These are phyloP conservation scores for Malus hybrid DNA, from an alignment of 331 rosid genomes.

Conservation along the genomic window DNA sequence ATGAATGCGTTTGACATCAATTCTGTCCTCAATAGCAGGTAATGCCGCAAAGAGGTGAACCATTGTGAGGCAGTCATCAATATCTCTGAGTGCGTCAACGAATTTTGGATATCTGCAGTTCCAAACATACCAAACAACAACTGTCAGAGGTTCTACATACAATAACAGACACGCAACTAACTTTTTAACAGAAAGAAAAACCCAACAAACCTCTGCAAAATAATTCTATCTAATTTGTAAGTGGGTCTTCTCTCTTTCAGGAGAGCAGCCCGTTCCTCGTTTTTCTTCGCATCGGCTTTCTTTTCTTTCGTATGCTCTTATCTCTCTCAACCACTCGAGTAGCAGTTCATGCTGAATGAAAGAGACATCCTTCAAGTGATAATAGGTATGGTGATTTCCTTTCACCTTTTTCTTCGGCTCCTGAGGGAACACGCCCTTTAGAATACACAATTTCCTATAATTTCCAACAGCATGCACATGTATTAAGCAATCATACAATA, in stretches of 20 bases:
- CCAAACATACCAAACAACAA: slow-evolving; percentile 8
- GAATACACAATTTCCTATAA: slow-evolving; percentile 75
- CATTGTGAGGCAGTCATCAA: slow-evolving; percentile 85
- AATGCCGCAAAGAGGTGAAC: slow-evolving; percentile 88
- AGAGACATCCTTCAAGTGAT: slow-evolving; percentile 79
- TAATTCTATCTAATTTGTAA: slow-evolving; percentile 9
- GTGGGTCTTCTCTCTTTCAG: too few relatives aligned
- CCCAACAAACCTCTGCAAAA: slow-evolving; percentile 60
- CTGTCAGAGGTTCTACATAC: background rate
- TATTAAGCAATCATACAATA: background rate
- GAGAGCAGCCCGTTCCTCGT: too few relatives aligned
- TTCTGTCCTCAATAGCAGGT: slow-evolving; percentile 59
- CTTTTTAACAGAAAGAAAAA: background rate
- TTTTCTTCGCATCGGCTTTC: too few relatives aligned
- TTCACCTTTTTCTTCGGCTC: slow-evolving; percentile 94
- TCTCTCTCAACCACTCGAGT: background rate
- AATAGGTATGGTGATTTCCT: slow-evolving; percentile 84
- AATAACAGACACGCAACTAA: background rate
- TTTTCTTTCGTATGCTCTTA: too few relatives aligned
- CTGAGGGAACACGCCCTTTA: slow-evolving; percentile 82
- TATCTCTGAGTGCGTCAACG: slow-evolving; percentile 85
- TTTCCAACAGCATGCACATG: background rate
- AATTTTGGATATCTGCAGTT: slow-evolving; percentile 71
- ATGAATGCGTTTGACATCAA: slow-evolving; percentile 59
- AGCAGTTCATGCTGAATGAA: slow-evolving; percentile 88